A percentile compares a stretch with the other conserved stretches of the same genome.
Conservation (phyloP, 345 rosid genomes). For the Kandelia obovata region DNA sequence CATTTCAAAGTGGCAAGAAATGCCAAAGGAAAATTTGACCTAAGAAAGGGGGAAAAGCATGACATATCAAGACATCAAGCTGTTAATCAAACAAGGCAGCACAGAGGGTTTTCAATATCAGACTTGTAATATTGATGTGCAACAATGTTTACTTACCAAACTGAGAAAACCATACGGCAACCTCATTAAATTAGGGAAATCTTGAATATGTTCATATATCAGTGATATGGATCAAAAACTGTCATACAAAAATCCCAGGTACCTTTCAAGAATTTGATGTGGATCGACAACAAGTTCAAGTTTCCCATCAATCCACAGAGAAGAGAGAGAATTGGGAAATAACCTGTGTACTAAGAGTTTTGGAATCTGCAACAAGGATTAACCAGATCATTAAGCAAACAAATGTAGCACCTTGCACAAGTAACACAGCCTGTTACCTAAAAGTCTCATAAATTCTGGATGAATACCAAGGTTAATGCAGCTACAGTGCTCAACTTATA, state of each 20-base stretch:
- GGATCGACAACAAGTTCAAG: conserved; percentile 95
- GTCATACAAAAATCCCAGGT: background rate
- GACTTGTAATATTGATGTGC: background rate
- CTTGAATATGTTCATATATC: background rate
- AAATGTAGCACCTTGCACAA: conserved; percentile 1
- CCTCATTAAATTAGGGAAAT: background rate
- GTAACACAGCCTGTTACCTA: background rate
- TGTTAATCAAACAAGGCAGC: background rate
- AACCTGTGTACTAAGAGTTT: conserved; percentile 79
- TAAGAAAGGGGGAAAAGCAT: background rate
- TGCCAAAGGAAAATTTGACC: background rate
- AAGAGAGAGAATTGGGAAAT: conserved; percentile 90
- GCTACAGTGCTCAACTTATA: conserved; percentile 1
- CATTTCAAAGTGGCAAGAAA: background rate
- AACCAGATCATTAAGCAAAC: conserved; percentile 18
- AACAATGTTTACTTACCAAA: background rate
- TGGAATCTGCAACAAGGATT: conserved; percentile 51
- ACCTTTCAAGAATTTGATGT: conserved; percentile 97
- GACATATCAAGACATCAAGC: background rate
- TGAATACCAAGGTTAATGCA: background rate
- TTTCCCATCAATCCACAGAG: conserved; percentile 97
- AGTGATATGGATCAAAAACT: background rate
- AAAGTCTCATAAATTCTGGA: background rate
- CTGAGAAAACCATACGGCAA: background rate
- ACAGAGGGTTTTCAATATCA: no score